Base-by-base conservation (phyloP, 768 basidiomycete species). In the Hygrocybe punicea region DNA sequence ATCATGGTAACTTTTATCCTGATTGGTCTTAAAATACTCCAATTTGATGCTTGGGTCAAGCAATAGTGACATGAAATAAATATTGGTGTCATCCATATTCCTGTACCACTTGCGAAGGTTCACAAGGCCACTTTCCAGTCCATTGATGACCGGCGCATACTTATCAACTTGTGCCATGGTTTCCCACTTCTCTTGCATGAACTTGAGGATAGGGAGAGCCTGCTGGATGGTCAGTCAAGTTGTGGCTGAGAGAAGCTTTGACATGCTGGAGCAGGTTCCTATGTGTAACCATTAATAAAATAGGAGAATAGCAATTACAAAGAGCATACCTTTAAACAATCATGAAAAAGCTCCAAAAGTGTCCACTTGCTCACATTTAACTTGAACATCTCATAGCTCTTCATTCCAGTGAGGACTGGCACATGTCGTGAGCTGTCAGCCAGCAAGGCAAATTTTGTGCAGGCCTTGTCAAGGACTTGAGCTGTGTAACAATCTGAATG, bases 81-180 rank as follows among this genome's bases (percentile, higher is more conserved):
- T 55, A 57, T 69, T 60, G 37, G 53, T 60, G 9, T 68, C 45
- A n/a, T 67, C 60, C 6, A 63, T 56, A 16, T 59, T 55, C 5
- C 34, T 29, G 42, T 69, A 70, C 67, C 66, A 72, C 46, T 72
- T 72, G 6, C 60, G 39, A 14, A 71, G 53, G 24, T 66, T 72
- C 0, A 36, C 58, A n/a, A 71, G 56, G 1, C 69, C 70, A 24
- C 60, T 59, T 14, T 55, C 16, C 33, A 72, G 63, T 2, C 63
- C 66, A 13, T 54, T 17, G 5, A 57, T 34, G 16, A 72, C 53
- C 17, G 42, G 23, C 6, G 9, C 34, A 35, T 68, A 68, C 51
- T 64, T 62, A 4, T 60, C 50, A 1, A 48, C 13, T 6, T 57
- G 53, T 4, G 59, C 25, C 48, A 71, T 58, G 4, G 49, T 64